phyloP scores from a whole-genome alignment of 2,329 filamentous ascomycete species.

The Cytospora piceicola region DNA sequence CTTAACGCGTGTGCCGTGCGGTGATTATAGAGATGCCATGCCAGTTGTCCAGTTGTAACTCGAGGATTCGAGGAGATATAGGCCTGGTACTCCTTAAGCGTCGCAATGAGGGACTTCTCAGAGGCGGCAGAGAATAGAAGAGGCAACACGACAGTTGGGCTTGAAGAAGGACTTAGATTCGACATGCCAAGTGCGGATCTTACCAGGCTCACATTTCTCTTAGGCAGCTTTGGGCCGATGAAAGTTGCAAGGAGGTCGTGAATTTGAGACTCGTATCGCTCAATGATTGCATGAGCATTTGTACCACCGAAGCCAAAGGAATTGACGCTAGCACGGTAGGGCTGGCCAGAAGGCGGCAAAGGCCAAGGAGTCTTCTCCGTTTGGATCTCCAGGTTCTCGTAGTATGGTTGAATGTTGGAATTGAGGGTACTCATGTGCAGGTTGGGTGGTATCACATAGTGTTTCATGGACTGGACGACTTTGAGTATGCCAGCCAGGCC shows the following conservation, averaged over 20 bases:
- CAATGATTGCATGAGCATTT: constrained; percentile 50
- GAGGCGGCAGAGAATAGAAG: constrained; percentile 46
- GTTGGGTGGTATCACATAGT: constrained; percentile 47
- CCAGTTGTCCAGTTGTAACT: constrained; percentile 34
- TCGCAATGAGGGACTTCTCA: constrained; percentile 39
- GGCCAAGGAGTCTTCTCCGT: constrained; percentile 43
- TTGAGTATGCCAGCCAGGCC: constrained; percentile 55
- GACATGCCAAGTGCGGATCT: no score
- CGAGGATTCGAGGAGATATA: constrained; percentile 35
- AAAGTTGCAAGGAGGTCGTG: constrained; percentile 34
- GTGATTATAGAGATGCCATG: constrained; percentile 40
- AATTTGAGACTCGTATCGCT: constrained; percentile 42
- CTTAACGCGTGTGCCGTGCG: constrained; percentile 41
- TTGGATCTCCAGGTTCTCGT: constrained; percentile 41
- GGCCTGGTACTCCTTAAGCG: constrained; percentile 36
- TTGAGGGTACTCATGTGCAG: constrained; percentile 48
- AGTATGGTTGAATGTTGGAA: constrained; percentile 45
- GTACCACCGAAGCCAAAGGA: constrained; percentile 52
- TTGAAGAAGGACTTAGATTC: neutral
- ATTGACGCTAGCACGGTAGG: constrained; percentile 49
- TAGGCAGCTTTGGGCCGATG: constrained; percentile 10
- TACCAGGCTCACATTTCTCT: neutral
- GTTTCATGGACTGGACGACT: constrained; percentile 46
- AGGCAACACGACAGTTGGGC: constrained; percentile 36
- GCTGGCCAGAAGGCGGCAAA: constrained; percentile 39